Evolutionary conservation across 495 filamentous ascomycete genomes (phyloP).

Genomic region (Penicillium odoratum): DNA sequence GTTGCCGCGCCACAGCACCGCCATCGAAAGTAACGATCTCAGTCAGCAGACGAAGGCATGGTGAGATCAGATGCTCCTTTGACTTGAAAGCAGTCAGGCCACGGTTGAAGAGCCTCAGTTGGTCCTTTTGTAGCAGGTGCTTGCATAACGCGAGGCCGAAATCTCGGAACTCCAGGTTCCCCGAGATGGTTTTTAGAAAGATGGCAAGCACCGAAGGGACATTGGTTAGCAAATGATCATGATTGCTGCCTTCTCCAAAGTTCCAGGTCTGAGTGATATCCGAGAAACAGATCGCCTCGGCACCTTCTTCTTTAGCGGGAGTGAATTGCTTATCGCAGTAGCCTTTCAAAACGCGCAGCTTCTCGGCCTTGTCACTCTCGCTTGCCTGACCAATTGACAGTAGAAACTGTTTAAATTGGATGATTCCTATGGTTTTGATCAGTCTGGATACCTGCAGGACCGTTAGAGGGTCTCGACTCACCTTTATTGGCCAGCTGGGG

Average conservation of each 20-base stretch:
- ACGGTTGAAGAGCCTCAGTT: conserved; percentile 69
- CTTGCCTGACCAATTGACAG: conserved; percentile 58
- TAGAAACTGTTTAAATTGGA: conserved; percentile 75
- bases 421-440: conserved; percentile 53
- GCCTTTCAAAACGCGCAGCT: conserved; percentile 63
- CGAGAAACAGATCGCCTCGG: conserved; percentile 60
- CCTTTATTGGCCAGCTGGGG: conserved; percentile 60
- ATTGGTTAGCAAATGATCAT: conserved; percentile 71
- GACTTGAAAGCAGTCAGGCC: conserved; percentile 69
- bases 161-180: conserved; percentile 65
- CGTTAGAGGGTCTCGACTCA: conserved; percentile 33
- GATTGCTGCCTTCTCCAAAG: conserved; percentile 67
- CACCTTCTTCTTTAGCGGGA: conserved; percentile 50
- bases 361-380: conserved; percentile 47
- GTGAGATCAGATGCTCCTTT: conserved; percentile 83
- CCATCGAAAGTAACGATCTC: conserved; percentile 81
- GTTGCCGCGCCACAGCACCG: conserved; percentile 65
- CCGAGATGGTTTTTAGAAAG: conserved; percentile 71
- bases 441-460: background rate
- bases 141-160: conserved; percentile 72
- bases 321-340: conserved; percentile 71
- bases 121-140: conserved; percentile 68
- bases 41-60: conserved; percentile 74
- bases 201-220: conserved; percentile 75
- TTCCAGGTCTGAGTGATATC: conserved; percentile 80